Evolutionary conservation across 495 filamentous ascomycete genomes (phyloP).

Genomic region (Gamarada debralockiae): DNA sequence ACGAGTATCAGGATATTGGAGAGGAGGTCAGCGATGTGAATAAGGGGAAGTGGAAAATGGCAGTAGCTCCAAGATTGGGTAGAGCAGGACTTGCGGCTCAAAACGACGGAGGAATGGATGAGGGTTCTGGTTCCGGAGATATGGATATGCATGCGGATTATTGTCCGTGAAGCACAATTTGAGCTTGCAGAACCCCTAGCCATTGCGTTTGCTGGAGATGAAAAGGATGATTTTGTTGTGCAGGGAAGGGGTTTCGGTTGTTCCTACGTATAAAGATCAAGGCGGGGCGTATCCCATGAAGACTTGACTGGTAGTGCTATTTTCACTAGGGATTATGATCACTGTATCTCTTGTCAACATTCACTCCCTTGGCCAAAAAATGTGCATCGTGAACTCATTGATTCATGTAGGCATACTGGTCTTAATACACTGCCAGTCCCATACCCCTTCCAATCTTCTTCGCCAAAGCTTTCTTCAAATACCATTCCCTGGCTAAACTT

Average conservation of each 20-base stretch:
- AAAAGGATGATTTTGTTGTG: conserved; percentile 29
- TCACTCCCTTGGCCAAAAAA: neutral
- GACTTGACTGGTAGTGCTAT: conserved; percentile 2
- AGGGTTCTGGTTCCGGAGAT: too few relatives aligned
- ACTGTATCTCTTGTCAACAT: neutral
- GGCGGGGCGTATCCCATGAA: neutral
- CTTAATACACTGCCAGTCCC: conserved; percentile 50
- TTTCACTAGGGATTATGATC: neutral
- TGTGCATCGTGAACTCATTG: neutral
- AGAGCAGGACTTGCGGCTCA: neutral
- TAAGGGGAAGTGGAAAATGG: neutral
- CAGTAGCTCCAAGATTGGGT: neutral
- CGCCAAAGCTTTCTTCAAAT: conserved; percentile 82
- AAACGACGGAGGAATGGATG: neutral
- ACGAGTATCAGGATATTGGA: neutral
- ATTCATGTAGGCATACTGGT: neutral
- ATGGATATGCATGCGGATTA: conserved; percentile 13
- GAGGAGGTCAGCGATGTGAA: neutral
- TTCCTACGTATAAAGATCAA: conserved; percentile 15
- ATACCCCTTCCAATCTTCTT: conserved; percentile 86
- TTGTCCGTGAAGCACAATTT: conserved; percentile 27
- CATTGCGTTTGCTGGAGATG: conserved; percentile 29
- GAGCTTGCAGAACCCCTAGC: conserved; percentile 31
- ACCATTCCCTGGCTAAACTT: conserved; percentile 81
- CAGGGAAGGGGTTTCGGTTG: conserved; percentile 10